Conservation (phyloP, 2,329 filamentous ascomycete species). For the Nannizziopsis arthrosporioides region DNA sequence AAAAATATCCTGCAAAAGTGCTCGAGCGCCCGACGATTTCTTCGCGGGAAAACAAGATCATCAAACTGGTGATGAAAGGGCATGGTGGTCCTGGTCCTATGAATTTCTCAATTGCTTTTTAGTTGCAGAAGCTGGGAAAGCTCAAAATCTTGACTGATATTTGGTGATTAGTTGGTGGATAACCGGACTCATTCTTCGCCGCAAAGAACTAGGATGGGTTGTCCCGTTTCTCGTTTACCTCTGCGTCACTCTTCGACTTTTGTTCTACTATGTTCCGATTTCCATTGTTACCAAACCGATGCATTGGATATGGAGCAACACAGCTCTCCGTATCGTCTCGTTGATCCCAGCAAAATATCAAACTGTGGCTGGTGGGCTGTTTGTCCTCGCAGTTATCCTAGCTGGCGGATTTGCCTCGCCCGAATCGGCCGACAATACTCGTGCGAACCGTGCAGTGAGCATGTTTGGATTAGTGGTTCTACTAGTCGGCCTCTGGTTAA, state of each 20-base stretch:
- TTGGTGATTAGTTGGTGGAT: slow-evolving; percentile 57
- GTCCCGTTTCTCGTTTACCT: slow-evolving; percentile 76
- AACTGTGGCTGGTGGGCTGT: slow-evolving; percentile 48
- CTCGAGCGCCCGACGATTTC: neutral
- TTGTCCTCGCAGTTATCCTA: slow-evolving; percentile 62
- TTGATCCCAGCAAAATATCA: slow-evolving; percentile 57
- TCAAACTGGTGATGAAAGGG: too few species aligned
- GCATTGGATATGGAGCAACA: slow-evolving; percentile 55
- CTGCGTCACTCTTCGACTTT: slow-evolving; percentile 56
- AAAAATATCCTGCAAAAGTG: neutral
- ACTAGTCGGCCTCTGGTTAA: slow-evolving; percentile 54
- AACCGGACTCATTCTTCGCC: slow-evolving; percentile 59
- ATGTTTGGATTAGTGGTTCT: slow-evolving; percentile 67
- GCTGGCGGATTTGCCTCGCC: slow-evolving; percentile 63
- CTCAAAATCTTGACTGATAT: neutral
- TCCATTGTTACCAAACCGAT: slow-evolving; percentile 55
- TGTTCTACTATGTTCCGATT: slow-evolving; percentile 63
- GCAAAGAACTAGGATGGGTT: slow-evolving; percentile 64
- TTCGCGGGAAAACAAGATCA: too few species aligned
- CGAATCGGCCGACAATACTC: slow-evolving; percentile 63
- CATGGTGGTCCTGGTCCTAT: too few species aligned
- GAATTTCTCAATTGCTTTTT: too few species aligned
- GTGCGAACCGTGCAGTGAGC: slow-evolving; percentile 67
- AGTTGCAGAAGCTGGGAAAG: too few species aligned
- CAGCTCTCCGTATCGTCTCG: slow-evolving; percentile 46